Conservation (phyloP, 208 protist species). For the Naegleria gruberi region DNA sequence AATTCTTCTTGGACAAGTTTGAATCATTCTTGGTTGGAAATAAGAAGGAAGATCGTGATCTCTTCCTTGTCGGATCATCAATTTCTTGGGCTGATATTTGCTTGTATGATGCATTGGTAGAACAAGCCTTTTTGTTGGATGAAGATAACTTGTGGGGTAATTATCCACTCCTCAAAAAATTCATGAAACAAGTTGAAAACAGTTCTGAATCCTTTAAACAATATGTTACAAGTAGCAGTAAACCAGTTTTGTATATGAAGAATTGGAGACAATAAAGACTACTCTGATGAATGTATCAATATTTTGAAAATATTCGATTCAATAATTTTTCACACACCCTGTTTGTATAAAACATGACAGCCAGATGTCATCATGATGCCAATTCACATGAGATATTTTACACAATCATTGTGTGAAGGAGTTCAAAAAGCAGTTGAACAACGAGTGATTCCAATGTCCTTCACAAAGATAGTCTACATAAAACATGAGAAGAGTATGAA, state of each 20-base stretch:
- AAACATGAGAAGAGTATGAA: no score
- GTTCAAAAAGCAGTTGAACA: no score
- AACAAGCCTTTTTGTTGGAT: not conserved
- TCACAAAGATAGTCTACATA: no score
- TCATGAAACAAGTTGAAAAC: not conserved
- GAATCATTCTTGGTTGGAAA: not conserved
- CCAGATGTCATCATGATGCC: no score
- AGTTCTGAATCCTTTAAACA: not conserved
- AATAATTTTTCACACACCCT: no score
- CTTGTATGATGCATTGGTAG: not conserved
- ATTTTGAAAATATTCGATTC: no score
- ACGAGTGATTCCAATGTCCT: no score
- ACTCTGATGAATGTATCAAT: no score
- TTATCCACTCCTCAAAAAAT: not conserved
- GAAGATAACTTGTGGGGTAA: not conserved
- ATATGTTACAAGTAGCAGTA: not conserved
- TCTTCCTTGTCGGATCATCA: not conserved
- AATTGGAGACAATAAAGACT: not conserved
- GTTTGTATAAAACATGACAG: no score
- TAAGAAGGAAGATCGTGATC: not conserved
- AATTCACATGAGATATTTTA: no score
- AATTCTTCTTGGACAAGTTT: not conserved
- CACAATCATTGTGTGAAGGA: no score
- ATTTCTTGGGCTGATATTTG: not conserved
- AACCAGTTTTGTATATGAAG: not conserved